Evolutionary conservation across 1,139 yeast genomes (phyloP).

Genomic region (Dujonia santamariae): DNA sequence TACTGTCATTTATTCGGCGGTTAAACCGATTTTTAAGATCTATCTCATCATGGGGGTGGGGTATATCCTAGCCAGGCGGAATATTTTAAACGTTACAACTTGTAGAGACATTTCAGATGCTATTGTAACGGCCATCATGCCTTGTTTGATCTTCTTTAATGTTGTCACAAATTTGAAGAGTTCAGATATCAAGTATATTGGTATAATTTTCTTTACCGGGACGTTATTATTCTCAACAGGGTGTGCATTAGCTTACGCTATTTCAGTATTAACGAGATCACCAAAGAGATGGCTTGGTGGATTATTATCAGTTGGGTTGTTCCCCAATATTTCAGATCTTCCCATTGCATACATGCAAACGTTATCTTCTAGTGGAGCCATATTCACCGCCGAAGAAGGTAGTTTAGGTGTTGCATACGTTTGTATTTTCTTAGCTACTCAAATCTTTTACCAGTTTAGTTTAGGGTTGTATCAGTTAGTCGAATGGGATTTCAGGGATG

Average conservation of each 20-base stretch:
- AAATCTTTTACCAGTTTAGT: constrained; percentile 69
- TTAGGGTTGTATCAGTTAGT: constrained; percentile 70
- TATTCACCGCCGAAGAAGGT: constrained; percentile 57
- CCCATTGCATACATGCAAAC: constrained; percentile 90
- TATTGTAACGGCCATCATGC: constrained; percentile 69
- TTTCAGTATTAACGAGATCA: constrained; percentile 36
- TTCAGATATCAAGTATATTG: constrained; percentile 70
- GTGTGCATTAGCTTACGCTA: constrained; percentile 30
- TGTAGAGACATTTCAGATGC: constrained; percentile 71
- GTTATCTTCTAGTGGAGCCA: constrained; percentile 58
- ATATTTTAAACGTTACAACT: constrained; percentile 70
- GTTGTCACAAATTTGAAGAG: constrained; percentile 69
- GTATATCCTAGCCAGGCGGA: constrained; percentile 58
- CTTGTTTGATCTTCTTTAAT: constrained; percentile 76
- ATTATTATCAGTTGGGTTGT: constrained; percentile 58
- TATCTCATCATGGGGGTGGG: constrained; percentile 75
- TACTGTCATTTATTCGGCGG: constrained; percentile 70
- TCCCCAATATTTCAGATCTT: constrained; percentile 73
- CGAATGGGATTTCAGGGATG: constrained; percentile 63
- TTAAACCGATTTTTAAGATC: constrained; percentile 85
- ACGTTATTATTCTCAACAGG: constrained; percentile 41
- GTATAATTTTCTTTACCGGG: constrained; percentile 63
- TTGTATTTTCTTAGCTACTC: constrained; percentile 73
- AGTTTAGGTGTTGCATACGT: constrained; percentile 83
- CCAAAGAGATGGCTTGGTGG: constrained; percentile 86